phyloP scores from a whole-genome alignment of 768 basidiomycete genomes.

The Calocybe gangraenosa region DNA sequence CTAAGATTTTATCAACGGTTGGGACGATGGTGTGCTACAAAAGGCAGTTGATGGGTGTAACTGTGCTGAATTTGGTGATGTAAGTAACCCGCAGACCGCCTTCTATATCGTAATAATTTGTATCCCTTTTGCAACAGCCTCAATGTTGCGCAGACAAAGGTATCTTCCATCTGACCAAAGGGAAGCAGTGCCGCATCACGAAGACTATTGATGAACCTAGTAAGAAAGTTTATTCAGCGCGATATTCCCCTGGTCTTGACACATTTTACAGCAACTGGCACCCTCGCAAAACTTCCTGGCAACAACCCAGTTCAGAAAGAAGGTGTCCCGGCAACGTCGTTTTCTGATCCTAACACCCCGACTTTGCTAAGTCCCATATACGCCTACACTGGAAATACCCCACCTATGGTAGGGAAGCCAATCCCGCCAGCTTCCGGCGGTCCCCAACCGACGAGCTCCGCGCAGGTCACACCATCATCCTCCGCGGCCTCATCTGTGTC shows the following conservation, averaged over 20 bases:
- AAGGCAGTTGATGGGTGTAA: constrained; percentile 51
- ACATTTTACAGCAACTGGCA: constrained; percentile 38
- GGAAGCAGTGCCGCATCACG: constrained; percentile 41
- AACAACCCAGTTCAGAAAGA: constrained; percentile 47
- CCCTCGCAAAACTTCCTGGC: constrained; percentile 42
- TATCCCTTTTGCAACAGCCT: constrained; percentile 20
- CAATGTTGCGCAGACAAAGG: constrained; percentile 43
- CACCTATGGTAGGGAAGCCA: constrained; percentile 32
- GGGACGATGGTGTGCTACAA: constrained; percentile 52
- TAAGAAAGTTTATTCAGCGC: constrained; percentile 17
- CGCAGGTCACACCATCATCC: not conserved
- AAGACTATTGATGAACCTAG: constrained; percentile 43
- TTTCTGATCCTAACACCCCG: constrained; percentile 32
- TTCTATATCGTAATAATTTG: not conserved
- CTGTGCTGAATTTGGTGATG: constrained; percentile 42
- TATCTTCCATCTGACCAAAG: constrained; percentile 38
- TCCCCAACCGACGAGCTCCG: constrained; percentile 7
- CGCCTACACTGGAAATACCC: constrained; percentile 39
- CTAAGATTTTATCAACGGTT: constrained; percentile 55
- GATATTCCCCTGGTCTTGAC: constrained; percentile 2
- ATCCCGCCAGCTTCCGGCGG: constrained; percentile 16
- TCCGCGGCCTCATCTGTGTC: too few relatives aligned
- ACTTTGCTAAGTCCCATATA: constrained; percentile 38
- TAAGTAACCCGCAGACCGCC: constrained; percentile 18
- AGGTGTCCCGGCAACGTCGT: constrained; percentile 29